A percentile compares a stretch with the other conserved stretches of the same genome.
phyloP scores from a whole-genome alignment of 2,329 filamentous ascomycete species.

The Trichoderma breve region DNA sequence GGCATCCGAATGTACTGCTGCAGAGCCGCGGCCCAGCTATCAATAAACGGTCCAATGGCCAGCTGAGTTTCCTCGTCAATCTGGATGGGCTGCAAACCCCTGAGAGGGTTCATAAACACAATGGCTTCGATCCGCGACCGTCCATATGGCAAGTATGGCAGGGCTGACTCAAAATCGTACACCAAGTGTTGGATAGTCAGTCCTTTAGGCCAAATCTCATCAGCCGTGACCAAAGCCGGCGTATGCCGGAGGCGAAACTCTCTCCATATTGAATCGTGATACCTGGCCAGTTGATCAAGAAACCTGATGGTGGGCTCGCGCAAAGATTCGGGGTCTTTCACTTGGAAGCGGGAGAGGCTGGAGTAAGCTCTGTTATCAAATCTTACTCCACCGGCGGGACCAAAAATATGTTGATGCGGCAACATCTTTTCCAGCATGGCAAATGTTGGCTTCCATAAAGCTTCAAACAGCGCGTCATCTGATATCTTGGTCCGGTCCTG shows the following conservation, averaged over 20 bases:
- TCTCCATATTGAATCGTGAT: not conserved
- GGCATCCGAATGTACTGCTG: not conserved
- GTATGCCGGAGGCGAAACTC: not conserved
- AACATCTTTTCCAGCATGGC: slow-evolving; percentile 2
- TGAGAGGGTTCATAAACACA: not conserved
- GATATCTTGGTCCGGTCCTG: slow-evolving; percentile 1
- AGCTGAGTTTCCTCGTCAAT: not conserved
- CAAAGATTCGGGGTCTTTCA: not conserved
- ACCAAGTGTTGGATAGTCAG: slow-evolving; percentile 2
- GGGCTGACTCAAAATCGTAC: not conserved
- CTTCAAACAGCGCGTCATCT: slow-evolving; percentile 1
- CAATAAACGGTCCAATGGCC: not conserved
- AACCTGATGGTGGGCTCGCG: slow-evolving; percentile 6
- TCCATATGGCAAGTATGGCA: not conserved
- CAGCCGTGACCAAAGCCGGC: slow-evolving; percentile 1
- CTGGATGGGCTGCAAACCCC: not conserved
- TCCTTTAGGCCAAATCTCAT: slow-evolving; percentile 3
- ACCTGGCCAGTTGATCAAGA: not conserved
- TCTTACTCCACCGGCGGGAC: not conserved
- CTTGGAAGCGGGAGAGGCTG: not conserved
- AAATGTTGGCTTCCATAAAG: slow-evolving; percentile 9
- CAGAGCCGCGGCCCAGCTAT: slow-evolving; percentile 8
- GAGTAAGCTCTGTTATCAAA: not conserved
- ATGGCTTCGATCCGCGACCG: not conserved
- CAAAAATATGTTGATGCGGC: not conserved